Evolutionary conservation across 2,329 filamentous ascomycete species (phyloP), one percentile per base, ranked within the genome.

Genomic region (Xylariaceae sp.): DNA sequence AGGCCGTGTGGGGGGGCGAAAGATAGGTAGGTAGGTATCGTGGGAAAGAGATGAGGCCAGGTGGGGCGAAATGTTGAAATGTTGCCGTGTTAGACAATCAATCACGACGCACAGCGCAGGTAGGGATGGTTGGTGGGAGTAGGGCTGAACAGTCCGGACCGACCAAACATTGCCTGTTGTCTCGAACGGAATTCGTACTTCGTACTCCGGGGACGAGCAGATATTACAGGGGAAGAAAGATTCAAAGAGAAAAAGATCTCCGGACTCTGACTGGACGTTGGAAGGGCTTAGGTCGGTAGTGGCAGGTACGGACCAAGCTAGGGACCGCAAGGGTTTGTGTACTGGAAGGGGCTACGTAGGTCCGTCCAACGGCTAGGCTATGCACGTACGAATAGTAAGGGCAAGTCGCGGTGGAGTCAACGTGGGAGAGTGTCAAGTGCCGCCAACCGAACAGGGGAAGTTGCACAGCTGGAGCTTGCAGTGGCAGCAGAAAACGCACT

Each of bases 91-190:
- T 50, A 53, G 56, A 60, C 49, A 39, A 48, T 41, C 53, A 23
- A 56, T 41, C 47, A 39, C 41, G 53, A 45, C 39, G 34, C 39
- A 34, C 3, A 13, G 47, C 49, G 17, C 34, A 51, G 11, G 45
- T 44, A 49, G 48, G 54, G 51, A 47, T 18, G 37, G 45, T 50
- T 51, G 51, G 45, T 34, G 50, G 41, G 45, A 39, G 54, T 51
- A 17, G 47, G 59, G 51, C 23, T 51, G 49, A 30, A 51, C 49
- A 35, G 10, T 51, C 30, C 23, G 51, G 44, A 44, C 30, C 37
- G 51, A 55, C 57, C 51, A 56, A 54, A 60, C 62, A 64, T 62
- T 55, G 57, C 55, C 57, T 52, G 45, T 17, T 54, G 48, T 51
- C 45, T 53, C 34, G 9, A 34, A 47, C 55, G 59, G 57, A 58